Evolutionary conservation across 805 yeast genomes (phyloP), one percentile per base, ranked within the genome.

Genomic region (Wickerhamomyces alni): DNA sequence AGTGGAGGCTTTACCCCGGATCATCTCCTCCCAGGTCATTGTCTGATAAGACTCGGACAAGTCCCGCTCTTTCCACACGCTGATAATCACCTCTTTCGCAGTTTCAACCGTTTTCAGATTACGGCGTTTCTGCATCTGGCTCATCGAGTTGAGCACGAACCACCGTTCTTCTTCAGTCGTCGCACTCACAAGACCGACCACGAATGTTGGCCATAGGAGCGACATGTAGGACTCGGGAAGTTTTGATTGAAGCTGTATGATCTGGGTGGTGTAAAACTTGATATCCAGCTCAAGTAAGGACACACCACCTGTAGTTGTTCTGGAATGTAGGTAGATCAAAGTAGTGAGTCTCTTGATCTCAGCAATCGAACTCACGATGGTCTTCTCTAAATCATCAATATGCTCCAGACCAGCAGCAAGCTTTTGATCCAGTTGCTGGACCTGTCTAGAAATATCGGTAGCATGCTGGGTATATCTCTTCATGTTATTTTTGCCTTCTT

Each of bases 51-150:
- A 43, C 39, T 3, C 61, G 9, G 9, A 59, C 13, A 66, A 42
- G 40, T 67, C 73, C 31, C 55, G 53, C 41, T 66, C 67, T 39
- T 62, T 67, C 73, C 73, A 67, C 5, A 66, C 64, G 28, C 50
- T 51, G 22, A 60, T 46, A 4, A 67, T 59, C 9, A 65, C 61
- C 33, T 48, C 48, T 31, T 60, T 47, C 1, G 72, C 70, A 8
- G 61, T 57, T 41, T 55, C 55, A 0, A 67, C 68, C 32, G 67
- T 66, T 13, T 63, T 61, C 21, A 67, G 49, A 36, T 61, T 62
- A 39, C 72, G 44, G n/a, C 50, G 44, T n/a, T 43, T 48, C 43
- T 65, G 65, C 67, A 67, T 59, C 30, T 54, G 52, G 4, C 53
- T 50, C 30, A 67, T 43, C 2, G 58, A 50, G 22, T 59, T 48